These are phyloP conservation scores for Pseudopyrenochaeta lycopersici DNA, from an alignment of 2,329 filamentous ascomycete genomes.

Conservation along the genomic window DNA sequence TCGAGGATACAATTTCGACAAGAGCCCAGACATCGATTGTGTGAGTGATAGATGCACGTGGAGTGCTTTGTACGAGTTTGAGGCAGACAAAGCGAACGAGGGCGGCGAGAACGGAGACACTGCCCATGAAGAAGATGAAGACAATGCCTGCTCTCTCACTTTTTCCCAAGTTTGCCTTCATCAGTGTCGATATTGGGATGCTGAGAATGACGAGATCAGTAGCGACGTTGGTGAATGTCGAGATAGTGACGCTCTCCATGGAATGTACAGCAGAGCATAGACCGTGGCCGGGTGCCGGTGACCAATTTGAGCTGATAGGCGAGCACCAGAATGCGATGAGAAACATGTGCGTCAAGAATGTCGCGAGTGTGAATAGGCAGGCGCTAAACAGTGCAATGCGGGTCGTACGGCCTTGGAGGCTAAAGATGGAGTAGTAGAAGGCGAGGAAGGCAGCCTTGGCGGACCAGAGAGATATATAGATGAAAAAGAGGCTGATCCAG, in stretches of 20 bases:
- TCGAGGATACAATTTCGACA: slow-evolving; percentile 39
- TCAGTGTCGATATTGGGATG: slow-evolving; percentile 35
- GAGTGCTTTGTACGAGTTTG: slow-evolving; percentile 31
- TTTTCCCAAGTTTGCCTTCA: slow-evolving; percentile 2
- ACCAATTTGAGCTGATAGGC: slow-evolving; percentile 32
- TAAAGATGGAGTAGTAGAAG: slow-evolving; percentile 42
- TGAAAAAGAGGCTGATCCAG: slow-evolving; percentile 43
- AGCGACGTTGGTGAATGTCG: slow-evolving; percentile 38
- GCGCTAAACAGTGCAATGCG: slow-evolving; percentile 17
- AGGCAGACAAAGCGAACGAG: slow-evolving; percentile 38
- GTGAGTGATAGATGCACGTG: slow-evolving; percentile 34
- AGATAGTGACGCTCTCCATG: slow-evolving; percentile 30
- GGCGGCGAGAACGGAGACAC: slow-evolving; percentile 34
- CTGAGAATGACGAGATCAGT: slow-evolving; percentile 39
- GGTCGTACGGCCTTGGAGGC: slow-evolving; percentile 26
- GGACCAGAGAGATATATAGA: slow-evolving; percentile 41
- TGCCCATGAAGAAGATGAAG: slow-evolving; percentile 39
- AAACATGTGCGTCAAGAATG: slow-evolving; percentile 40
- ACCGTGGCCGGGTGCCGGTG: slow-evolving; percentile 20
- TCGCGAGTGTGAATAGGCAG: slow-evolving; percentile 31
- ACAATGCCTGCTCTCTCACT: slow-evolving; percentile 31
- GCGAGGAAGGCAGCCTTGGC: slow-evolving; percentile 41
- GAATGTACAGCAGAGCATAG: slow-evolving; percentile 22
- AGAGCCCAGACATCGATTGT: slow-evolving; percentile 46
- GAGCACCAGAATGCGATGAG: slow-evolving; percentile 42